Conservation (phyloP, 495 filamentous ascomycete genomes). For the Penicillium manginii region DNA sequence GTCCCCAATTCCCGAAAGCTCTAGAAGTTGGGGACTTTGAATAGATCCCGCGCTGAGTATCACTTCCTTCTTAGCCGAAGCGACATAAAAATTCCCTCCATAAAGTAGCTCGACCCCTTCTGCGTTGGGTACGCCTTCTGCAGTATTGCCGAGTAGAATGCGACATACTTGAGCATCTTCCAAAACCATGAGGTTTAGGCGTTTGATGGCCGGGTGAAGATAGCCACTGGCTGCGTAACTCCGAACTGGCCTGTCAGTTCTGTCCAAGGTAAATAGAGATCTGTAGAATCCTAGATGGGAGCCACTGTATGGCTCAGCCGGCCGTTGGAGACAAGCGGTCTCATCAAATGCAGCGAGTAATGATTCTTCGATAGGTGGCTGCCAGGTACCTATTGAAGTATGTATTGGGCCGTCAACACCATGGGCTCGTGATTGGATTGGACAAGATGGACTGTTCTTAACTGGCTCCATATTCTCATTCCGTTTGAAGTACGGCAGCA, state of each 20-base stretch:
- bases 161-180: neutral
- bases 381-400: constrained; percentile 6
- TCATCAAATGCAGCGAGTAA: constrained; percentile 9
- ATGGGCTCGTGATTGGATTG: neutral
- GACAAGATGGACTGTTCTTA: constrained; percentile 8
- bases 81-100: constrained; percentile 9
- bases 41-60: constrained; percentile 52
- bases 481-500: constrained; percentile 47
- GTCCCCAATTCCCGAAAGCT: constrained; percentile 55
- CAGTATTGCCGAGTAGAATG: neutral
- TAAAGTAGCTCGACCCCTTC: constrained; percentile 3
- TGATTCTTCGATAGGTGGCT: constrained; percentile 11
- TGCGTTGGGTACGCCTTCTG: neutral
- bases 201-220: constrained; percentile 1
- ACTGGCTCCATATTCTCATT: constrained; percentile 18
- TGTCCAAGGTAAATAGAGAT: constrained; percentile 37
- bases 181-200: constrained; percentile 14
- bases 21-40: constrained; percentile 51
- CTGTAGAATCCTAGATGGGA: constrained; percentile 23
- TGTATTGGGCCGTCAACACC: constrained; percentile 5
- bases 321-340: constrained; percentile 7
- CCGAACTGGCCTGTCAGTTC: constrained; percentile 39
- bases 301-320: constrained; percentile 16
- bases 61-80: constrained; percentile 53
- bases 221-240: constrained; percentile 44